Conservation (phyloP, 192 early-diverging fungal genomes). For the Coemansia sp. region DNA sequence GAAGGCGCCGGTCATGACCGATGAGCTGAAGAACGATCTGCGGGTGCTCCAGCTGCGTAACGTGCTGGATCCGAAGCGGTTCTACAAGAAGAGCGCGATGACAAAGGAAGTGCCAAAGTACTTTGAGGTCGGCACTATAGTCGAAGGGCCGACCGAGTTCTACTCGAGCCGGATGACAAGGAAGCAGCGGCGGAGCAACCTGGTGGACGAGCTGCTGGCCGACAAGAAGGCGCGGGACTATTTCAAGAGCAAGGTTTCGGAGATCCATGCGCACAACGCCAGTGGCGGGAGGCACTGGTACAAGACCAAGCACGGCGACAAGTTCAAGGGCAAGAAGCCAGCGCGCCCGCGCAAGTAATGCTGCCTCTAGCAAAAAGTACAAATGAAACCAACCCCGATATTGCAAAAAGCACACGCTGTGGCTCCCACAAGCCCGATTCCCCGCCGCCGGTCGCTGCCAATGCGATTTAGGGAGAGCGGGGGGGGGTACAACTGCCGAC, state of each 20-base stretch:
- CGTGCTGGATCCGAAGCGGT: constrained; percentile 87
- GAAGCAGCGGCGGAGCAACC: constrained; percentile 76
- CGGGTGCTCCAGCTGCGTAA: constrained; percentile 78
- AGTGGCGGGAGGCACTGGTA: constrained; percentile 42
- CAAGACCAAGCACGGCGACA: no score
- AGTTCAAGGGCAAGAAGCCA: no score
- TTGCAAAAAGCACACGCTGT: no score
- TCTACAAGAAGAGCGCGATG: constrained; percentile 75
- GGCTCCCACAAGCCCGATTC: no score
- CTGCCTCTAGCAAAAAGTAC: no score
- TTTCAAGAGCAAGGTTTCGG: constrained; percentile 81
- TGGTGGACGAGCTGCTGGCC: constrained; percentile 85
- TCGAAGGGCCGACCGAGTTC: constrained; percentile 84
- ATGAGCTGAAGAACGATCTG: constrained; percentile 84
- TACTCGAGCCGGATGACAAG: constrained; percentile 78
- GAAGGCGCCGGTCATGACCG: constrained; percentile 74
- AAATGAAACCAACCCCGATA: no score
- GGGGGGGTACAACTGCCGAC: no score
- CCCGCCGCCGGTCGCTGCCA: no score
- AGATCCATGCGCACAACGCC: constrained; percentile 58
- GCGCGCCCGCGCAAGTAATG: no score
- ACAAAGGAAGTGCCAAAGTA: constrained; percentile 67
- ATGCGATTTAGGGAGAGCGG: no score
- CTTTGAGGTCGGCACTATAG: constrained; percentile 91
- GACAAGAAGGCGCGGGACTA: constrained; percentile 68